Conservation (phyloP, 345 rosid species). For the Dipteronia dyeriana region DNA sequence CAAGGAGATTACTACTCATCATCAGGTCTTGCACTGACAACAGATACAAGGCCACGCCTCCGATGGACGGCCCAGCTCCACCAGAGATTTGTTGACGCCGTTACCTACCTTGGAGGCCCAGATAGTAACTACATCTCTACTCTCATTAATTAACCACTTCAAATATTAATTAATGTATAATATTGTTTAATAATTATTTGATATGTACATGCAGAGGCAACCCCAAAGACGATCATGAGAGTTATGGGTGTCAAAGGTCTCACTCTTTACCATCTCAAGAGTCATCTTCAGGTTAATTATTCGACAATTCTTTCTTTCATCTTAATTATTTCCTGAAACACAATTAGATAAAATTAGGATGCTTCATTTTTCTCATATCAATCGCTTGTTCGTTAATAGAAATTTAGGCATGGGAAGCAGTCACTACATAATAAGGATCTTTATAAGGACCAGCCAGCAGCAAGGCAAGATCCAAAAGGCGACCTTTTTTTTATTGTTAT, state of each 20-base stretch:
- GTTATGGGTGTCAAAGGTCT: conserved; percentile 45
- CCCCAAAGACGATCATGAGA: conserved; percentile 39
- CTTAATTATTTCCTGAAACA: no score
- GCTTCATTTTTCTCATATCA: no score
- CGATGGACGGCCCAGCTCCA: conserved; percentile 42
- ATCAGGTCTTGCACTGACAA: conserved; percentile 24
- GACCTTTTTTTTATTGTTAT: no score
- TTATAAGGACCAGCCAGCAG: conserved; percentile 14
- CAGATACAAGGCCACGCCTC: conserved; percentile 37
- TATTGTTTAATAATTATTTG: no score
- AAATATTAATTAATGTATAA: no score
- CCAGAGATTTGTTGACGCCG: conserved; percentile 35
- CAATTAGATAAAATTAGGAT: no score
- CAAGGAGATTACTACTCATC: not conserved
- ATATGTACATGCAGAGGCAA: conserved; percentile 30
- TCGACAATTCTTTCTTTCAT: no score
- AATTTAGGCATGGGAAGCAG: conserved; percentile 35
- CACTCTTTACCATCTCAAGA: conserved; percentile 40
- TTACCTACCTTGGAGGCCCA: conserved; percentile 41
- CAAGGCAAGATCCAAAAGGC: not conserved
- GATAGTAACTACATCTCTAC: conserved; percentile 11
- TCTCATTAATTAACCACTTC: no score
- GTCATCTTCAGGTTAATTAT: conserved; percentile 37
- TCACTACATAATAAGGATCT: not conserved
- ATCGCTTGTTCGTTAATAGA: conserved; percentile 12